phyloP scores from a whole-genome alignment of 495 filamentous ascomycete species.

The Penicillium lagena region DNA sequence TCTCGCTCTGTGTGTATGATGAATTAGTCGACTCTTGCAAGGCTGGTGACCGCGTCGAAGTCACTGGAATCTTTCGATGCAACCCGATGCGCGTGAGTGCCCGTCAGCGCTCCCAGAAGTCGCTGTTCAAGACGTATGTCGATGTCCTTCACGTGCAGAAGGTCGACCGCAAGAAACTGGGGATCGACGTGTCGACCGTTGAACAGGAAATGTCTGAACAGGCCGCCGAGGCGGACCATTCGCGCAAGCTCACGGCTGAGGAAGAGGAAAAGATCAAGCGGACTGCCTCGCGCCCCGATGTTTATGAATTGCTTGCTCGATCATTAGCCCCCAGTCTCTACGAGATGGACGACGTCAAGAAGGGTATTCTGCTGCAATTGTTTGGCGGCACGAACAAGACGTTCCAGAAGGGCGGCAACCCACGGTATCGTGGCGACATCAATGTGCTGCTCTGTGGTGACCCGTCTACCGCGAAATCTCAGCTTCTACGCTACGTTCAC shows the following conservation, averaged over 20 bases:
- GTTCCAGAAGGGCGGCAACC: conserved; percentile 93
- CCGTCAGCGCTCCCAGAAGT: conserved; percentile 84
- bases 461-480: conserved; percentile 93
- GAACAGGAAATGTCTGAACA: conserved; percentile 79
- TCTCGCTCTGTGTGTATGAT: conserved; percentile 93
- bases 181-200: conserved; percentile 82
- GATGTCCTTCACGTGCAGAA: conserved; percentile 96
- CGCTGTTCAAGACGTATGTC: conserved; percentile 95
- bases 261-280: conserved; percentile 85
- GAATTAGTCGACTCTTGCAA: conserved; percentile 97
- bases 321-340: conserved; percentile 93
- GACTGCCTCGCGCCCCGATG: conserved; percentile 73
- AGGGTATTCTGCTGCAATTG: conserved; percentile 90
- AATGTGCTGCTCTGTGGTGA: conserved; percentile 96
- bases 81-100: conserved; percentile 95
- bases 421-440: conserved; percentile 93
- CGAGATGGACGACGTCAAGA: conserved; percentile 98
- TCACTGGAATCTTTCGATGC: conserved; percentile 94
- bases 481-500: conserved; percentile 89
- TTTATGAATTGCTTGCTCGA: conserved; percentile 89
- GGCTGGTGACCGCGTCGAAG: conserved; percentile 91
- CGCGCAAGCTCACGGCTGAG: conserved; percentile 78
- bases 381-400: conserved; percentile 99
- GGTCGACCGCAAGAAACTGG: conserved; percentile 87
- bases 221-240: conserved; percentile 68